Evolutionary conservation across 1,284 basidiomycete genomes (phyloP).

Genomic region (Microbotryum saponariae): DNA sequence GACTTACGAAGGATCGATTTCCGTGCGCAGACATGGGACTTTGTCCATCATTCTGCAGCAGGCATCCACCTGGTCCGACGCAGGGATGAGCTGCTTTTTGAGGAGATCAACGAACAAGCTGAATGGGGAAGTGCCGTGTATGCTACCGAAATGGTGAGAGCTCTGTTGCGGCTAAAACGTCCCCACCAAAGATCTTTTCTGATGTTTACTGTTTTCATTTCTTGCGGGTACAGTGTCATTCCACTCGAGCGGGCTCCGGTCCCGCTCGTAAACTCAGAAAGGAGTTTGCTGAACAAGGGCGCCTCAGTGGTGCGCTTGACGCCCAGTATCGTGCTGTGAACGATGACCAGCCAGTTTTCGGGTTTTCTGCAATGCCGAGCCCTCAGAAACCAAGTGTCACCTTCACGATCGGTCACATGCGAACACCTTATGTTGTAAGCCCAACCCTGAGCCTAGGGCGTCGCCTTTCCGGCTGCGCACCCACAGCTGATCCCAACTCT

Average conservation of each 20-base stretch:
- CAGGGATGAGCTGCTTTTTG: conserved; percentile 12
- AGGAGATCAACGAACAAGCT: conserved; percentile 26
- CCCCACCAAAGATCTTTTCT: no score
- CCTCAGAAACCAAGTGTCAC: background rate
- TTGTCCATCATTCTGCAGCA: conserved; percentile 9
- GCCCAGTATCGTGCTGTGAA: conserved; percentile 18
- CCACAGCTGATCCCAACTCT: no score
- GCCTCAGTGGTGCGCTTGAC: conserved; percentile 20
- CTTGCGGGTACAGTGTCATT: no score
- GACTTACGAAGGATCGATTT: background rate
- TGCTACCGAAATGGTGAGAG: conserved; percentile 24
- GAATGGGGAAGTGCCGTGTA: conserved; percentile 27
- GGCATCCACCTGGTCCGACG: conserved; percentile 21
- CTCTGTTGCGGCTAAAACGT: no score
- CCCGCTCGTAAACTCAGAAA: conserved; percentile 11
- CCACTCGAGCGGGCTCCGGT: conserved; percentile 4
- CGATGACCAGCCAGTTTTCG: conserved; percentile 29
- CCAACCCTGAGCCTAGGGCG: no score
- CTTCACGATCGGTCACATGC: conserved; percentile 22
- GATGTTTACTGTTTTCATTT: no score
- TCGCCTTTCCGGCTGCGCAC: no score
- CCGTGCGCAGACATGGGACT: conserved; percentile 19
- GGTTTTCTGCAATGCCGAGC: conserved; percentile 2
- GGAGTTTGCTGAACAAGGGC: conserved; percentile 21
- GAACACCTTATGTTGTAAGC: conserved; percentile 21